phyloP scores from a whole-genome alignment of 306 rosid species.

The Corylus heterophylla region DNA sequence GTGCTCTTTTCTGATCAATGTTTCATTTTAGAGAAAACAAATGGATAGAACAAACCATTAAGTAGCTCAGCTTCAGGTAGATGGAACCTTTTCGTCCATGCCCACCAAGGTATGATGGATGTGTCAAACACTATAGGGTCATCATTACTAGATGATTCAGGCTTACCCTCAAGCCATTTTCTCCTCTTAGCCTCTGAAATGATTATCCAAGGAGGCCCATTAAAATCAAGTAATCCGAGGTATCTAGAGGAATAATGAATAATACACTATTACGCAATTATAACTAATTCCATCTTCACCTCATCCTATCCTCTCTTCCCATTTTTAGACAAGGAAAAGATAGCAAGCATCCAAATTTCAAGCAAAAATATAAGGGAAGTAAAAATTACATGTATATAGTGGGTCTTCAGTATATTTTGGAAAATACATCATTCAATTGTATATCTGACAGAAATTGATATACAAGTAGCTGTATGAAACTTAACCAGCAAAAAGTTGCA shows the following conservation, averaged over 20 bases:
- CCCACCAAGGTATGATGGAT: conserved; percentile 98
- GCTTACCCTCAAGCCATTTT: conserved; percentile 85
- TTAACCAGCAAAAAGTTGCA: not conserved
- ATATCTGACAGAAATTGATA: not conserved
- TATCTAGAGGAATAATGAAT: conserved; percentile 8
- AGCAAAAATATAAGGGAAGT: not conserved
- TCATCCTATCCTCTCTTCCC: not conserved
- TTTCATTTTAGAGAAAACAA: conserved; percentile 14
- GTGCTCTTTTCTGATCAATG: not conserved
- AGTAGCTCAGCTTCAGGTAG: conserved; percentile 97
- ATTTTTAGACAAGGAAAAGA: not conserved
- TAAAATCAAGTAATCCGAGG: conserved; percentile 32
- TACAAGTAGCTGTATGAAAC: too few relatives aligned
- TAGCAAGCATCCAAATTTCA: not conserved
- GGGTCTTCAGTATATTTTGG: not conserved
- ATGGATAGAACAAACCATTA: conserved; percentile 61
- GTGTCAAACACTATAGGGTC: conserved; percentile 83
- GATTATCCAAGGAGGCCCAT: conserved; percentile 19
- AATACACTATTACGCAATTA: not conserved
- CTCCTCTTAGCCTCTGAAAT: conserved; percentile 92
- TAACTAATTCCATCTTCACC: not conserved
- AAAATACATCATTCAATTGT: not conserved
- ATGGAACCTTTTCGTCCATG: conserved; percentile 94
- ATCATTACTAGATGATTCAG: conserved; percentile 80
- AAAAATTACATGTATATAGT: not conserved